phyloP scores from a whole-genome alignment of 2,329 filamentous ascomycete genomes.

The Fusarium veterinarium region DNA sequence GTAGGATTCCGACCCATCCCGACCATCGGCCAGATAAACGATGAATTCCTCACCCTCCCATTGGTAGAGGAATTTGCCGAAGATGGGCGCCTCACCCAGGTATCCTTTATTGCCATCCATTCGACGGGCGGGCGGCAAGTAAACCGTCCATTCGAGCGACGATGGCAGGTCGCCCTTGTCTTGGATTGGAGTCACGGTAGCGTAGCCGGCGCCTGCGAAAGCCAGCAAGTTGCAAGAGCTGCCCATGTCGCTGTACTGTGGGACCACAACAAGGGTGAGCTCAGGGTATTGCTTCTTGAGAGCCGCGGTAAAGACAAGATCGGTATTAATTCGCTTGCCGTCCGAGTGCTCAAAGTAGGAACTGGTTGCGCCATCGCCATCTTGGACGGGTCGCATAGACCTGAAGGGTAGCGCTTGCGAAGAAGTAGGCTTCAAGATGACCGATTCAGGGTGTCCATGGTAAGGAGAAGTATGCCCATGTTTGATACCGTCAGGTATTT shows the following conservation, averaged over 20 bases:
- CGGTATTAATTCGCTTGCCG: not conserved
- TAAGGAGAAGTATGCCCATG: not conserved
- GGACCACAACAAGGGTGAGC: not conserved
- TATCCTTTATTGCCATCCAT: not conserved
- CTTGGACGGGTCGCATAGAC: not conserved
- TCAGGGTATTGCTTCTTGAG: not conserved
- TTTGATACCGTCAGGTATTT: rapidly evolving
- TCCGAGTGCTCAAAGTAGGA: not conserved
- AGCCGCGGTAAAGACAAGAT: not conserved
- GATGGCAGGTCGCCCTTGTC: not conserved
- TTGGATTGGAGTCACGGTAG: not conserved
- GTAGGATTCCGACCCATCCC: not conserved
- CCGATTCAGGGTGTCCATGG: too few relatives aligned
- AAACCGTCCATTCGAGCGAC: not conserved
- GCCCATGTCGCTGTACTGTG: not conserved
- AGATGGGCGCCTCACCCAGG: not conserved
- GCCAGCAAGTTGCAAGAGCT: not conserved
- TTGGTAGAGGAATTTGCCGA: not conserved
- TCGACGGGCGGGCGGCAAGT: not conserved
- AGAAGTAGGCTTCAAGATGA: rapidly evolving
- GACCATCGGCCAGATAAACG: not conserved
- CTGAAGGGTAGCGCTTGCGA: rapidly evolving
- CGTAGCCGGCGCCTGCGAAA: not conserved
- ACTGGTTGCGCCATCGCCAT: not conserved
- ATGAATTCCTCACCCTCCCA: not conserved